phyloP scores from a whole-genome alignment of 169 alveolate species.

The Plasmodium relictum region DNA sequence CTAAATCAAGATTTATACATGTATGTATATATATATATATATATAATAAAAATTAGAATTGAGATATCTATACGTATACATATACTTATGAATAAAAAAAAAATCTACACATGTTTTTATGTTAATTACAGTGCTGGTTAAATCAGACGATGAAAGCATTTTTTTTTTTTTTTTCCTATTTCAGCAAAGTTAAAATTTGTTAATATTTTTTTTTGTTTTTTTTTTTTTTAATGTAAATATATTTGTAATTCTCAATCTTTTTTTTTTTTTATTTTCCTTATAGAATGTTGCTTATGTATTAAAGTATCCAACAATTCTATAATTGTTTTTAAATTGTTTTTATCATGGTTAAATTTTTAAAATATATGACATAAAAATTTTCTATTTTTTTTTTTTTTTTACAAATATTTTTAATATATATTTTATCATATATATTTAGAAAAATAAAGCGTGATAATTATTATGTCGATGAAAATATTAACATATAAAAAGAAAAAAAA shows the following conservation, averaged over 20 bases:
- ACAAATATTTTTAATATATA: neutral
- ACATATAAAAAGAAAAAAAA: neutral
- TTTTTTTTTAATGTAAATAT: neutral
- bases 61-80: too few species aligned
- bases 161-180: constrained; percentile 6
- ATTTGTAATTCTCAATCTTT: neutral
- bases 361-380: constrained; percentile 5
- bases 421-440: neutral
- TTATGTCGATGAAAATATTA: neutral
- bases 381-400: constrained; percentile 2
- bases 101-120: neutral
- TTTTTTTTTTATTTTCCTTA: constrained; percentile 18
- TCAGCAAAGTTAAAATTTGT: neutral
- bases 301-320: constrained; percentile 13
- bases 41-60: too few species aligned
- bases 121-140: constrained; percentile 4
- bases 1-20: too few species aligned
- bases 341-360: constrained; percentile 44
- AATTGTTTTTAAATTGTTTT: constrained; percentile 4
- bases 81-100: too few species aligned
- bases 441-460: neutral
- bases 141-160: neutral
- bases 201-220: constrained; percentile 15
- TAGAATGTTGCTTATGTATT: constrained; percentile 25
- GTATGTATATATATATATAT: neutral